A percentile compares a stretch with the other conserved stretches of the same genome.
Conservation (phyloP, 805 yeast species). For the Blastobotrys peoriensis region DNA sequence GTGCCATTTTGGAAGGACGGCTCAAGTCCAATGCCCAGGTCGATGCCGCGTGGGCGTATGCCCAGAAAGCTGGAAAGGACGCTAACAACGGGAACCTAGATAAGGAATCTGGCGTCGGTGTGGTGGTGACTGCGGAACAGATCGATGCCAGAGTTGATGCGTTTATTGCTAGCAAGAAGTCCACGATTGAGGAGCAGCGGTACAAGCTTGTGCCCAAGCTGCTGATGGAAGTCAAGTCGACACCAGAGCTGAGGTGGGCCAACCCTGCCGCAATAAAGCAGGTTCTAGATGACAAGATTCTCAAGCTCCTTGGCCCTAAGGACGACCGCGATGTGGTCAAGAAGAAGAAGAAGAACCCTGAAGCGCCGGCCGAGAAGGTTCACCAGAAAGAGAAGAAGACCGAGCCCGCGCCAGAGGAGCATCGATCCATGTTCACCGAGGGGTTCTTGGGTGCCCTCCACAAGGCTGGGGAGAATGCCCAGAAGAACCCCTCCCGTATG, state of each 20-base stretch:
- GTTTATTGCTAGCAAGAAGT: conserved; percentile 55
- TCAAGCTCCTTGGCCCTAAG: conserved; percentile 79
- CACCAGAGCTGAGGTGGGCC: conserved; percentile 86
- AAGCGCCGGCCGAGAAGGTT: conserved; percentile 24
- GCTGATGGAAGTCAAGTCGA: conserved; percentile 67
- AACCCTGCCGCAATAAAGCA: conserved; percentile 83
- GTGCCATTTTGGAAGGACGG: conserved; percentile 58
- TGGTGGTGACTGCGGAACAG: conserved; percentile 59
- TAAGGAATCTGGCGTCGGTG: conserved; percentile 68
- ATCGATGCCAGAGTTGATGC: conserved; percentile 51
- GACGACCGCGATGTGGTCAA: conserved; percentile 87
- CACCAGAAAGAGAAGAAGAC: conserved; percentile 9
- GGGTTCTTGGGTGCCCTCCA: conserved; percentile 95
- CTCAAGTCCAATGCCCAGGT: conserved; percentile 68
- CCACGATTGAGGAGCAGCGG: conserved; percentile 61
- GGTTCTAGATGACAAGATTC: conserved; percentile 69
- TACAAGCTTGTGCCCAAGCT: conserved; percentile 73
- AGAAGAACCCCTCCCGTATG: conserved; percentile 79
- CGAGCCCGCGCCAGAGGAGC: conserved; percentile 5
- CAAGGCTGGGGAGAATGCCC: conserved; percentile 93
- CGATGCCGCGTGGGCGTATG: conserved; percentile 66
- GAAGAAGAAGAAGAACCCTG: conserved; percentile 56
- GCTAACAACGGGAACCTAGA: conserved; percentile 45
- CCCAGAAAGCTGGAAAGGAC: conserved; percentile 43
- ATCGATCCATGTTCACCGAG: conserved; percentile 80